Base-by-base conservation (phyloP, 2,329 filamentous ascomycete genomes). In the Xylariaceae sp. region DNA sequence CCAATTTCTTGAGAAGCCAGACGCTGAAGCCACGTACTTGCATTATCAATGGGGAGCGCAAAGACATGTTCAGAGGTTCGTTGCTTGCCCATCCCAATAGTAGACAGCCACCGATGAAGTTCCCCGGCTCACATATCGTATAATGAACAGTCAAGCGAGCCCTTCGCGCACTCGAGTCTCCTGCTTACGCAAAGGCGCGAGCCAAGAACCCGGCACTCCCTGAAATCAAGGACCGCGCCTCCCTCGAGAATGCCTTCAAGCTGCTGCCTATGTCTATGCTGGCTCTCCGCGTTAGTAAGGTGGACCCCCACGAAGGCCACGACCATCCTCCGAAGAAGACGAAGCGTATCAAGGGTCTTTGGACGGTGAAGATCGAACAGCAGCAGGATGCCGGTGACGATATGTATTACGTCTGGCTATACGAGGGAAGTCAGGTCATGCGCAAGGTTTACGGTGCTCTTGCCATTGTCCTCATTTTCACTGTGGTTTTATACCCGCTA, bases 401-500 rank as follows among this genome's bases (percentile, higher is more conserved):
- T 40, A 87, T 95, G 81, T 93, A 99, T 80, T 99, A 98, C 72
- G 89, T 93, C 58, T 99, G 93, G 92, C 80, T 99, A 52, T 98
- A 93, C 74, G 95, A 99, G 70, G 93, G 93, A 18, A 87, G 90
- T 54, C 93, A 98, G 76, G 86, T 93, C 80, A 96, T 92, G 83
- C 90, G 90, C 77, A 95, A 96, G 79, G 81, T 96, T 40, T 96
- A 96, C 75, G 93, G 92, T 7, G 88, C 81, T 7, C 89, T 93
- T 52, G 93, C 93, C 2, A 82, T 99, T 44, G 79, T 90, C 10
- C 77, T 88, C 59, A 93, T 99, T 68, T 93, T 99, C 70, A 85
- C 90, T 14, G 80, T 97, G 20, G 93, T 99, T 57, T 86, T 97
- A 69, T 99, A 99, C 79, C 95, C 95, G 9, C 84, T 99, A 54